Conservation (phyloP, 139 green algal species). For the Chlamydomonas sphaeroides region DNA sequence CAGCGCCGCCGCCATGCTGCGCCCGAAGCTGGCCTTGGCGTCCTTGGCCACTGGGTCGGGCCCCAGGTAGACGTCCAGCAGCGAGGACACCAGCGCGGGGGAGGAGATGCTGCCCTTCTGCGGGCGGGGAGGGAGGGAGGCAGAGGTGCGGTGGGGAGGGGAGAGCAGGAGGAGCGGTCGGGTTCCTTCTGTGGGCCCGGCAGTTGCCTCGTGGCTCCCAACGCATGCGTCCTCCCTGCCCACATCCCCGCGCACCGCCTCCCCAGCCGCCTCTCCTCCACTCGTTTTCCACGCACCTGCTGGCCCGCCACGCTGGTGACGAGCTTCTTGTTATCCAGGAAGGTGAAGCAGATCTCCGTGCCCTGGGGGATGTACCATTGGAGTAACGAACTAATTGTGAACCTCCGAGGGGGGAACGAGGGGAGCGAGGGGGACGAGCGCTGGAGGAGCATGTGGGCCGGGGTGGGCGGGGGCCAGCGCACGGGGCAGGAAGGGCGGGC, state of each 20-base stretch:
- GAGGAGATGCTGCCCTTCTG: conserved; percentile 56
- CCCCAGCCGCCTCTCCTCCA: no score
- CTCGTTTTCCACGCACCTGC: conserved; percentile 40
- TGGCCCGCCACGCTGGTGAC: conserved; percentile 60
- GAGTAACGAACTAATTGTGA: no score
- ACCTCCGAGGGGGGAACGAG: no score
- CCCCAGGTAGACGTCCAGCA: conserved; percentile 82
- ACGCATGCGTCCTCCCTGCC: not conserved
- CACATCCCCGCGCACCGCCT: no score
- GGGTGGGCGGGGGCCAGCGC: not conserved
- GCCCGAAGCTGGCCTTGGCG: no score
- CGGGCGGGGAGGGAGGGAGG: no score
- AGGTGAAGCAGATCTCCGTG: conserved; percentile 66
- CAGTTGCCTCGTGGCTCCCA: not conserved
- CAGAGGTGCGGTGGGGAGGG: not conserved
- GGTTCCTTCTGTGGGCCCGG: not conserved
- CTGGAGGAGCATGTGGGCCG: not conserved
- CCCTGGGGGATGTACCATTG: conserved; percentile 36
- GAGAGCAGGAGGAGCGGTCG: not conserved
- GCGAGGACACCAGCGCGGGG: conserved; percentile 52
- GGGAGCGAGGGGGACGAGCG: no score
- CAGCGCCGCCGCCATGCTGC: no score
- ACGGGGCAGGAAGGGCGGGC: no score
- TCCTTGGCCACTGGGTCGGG: conserved; percentile 60
- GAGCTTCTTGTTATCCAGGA: conserved; percentile 57